These are phyloP conservation scores for Torulaspora indica DNA, from an alignment of 805 yeast genomes.

Conservation along the genomic window DNA sequence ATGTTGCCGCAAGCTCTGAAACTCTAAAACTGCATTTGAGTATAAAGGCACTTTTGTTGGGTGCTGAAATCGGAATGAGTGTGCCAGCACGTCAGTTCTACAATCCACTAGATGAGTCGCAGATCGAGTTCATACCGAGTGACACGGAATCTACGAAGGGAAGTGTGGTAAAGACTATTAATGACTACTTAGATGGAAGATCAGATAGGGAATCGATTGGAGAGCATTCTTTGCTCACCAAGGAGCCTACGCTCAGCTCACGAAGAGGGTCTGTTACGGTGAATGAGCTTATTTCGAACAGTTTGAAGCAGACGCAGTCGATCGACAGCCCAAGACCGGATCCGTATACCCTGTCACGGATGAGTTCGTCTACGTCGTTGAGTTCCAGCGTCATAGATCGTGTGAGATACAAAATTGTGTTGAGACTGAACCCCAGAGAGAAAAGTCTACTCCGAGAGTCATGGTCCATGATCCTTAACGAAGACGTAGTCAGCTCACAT, in stretches of 20 bases:
- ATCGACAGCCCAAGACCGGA: constrained; percentile 11
- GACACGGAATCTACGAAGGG: constrained; percentile 15
- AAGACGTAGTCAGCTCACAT: constrained; percentile 25
- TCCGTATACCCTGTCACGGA: constrained; percentile 17
- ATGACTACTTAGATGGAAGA: not conserved
- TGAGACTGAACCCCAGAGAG: constrained; percentile 34
- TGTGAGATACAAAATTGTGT: constrained; percentile 27
- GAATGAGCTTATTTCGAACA: constrained; percentile 12
- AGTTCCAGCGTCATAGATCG: constrained; percentile 21
- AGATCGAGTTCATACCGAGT: constrained; percentile 21
- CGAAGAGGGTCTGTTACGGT: constrained; percentile 11
- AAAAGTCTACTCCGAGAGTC: constrained; percentile 35
- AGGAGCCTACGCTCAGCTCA: constrained; percentile 2
- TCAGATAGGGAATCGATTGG: constrained; percentile 1
- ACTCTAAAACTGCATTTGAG: no score
- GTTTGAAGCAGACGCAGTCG: constrained; percentile 7
- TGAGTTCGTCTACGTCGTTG: constrained; percentile 18
- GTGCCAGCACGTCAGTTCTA: constrained; percentile 6
- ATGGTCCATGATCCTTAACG: constrained; percentile 40
- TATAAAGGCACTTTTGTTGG: no score
- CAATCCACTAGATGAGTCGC: constrained; percentile 23
- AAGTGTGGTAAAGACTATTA: not conserved
- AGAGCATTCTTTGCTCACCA: not conserved
- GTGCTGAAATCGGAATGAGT: not conserved
- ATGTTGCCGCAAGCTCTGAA: no score